Evolutionary conservation across 2,329 filamentous ascomycete genomes (phyloP), one percentile per base, ranked within the genome.

Genomic region (Aaosphaeria arxii): DNA sequence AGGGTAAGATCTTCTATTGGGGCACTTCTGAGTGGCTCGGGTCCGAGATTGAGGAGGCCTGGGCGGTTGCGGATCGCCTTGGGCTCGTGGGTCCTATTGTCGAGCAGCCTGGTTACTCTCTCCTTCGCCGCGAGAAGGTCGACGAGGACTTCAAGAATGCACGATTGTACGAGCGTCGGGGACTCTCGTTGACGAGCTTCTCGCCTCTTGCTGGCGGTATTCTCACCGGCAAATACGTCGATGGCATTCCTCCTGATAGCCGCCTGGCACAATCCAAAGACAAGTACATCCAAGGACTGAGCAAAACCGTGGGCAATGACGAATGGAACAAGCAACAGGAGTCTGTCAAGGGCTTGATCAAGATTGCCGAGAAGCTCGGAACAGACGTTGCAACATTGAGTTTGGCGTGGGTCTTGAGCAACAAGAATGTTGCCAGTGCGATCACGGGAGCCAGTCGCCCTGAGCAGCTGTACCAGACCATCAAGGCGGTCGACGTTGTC

Each of bases 1-100:
- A 76, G 0, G 85, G 85, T 55, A 84, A 87, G 71, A 81, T 83
- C 2, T 81, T 88, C 54, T 84, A 85, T 71, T 84, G 81, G 80
- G 81, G 82, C 43, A 84, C 82, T 0, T 78, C 74, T 0, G 81
- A 84, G 61, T 84, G 82, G 81, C 72, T 69, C 30, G 79, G 81
- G 5, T 65, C 66, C n/a, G 79, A 85, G 64, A 83, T 85, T 63
- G 76, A 74, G 50, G 79, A 84, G 63, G 82, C 82, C 2, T 68
- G 71, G 41, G 78, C 82, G 59, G 82, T 84, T 54, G 76, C 74
- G 45, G 80, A 84, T 63, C 79, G 80, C 4, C 76, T 82, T 62
- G 79, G 81, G 56, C 71, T 84, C 13, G 80, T 84, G 49, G 80
- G 79, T 2, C 76, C 76, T 1, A 70, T 78, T 31, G 75, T 74